Evolutionary conservation across 2,329 filamentous ascomycete genomes (phyloP).

Genomic region (Xylariales sp.): DNA sequence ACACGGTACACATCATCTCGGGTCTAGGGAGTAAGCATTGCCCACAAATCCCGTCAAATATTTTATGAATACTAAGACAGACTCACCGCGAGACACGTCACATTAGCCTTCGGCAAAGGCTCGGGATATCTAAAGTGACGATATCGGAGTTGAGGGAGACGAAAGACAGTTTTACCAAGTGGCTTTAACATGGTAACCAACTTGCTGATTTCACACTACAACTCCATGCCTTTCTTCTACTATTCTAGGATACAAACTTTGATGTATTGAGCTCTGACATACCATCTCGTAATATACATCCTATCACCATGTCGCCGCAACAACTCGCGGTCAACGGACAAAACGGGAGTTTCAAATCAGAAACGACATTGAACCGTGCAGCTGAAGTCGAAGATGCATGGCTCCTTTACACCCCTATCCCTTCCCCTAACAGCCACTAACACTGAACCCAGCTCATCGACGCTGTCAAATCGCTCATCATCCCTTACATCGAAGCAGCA

Average conservation of each 20-base stretch:
- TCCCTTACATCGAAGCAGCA: conserved; percentile 67
- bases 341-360: neutral
- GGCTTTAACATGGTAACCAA: too few species aligned
- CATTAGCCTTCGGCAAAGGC: conserved; percentile 12
- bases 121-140: conserved; percentile 8
- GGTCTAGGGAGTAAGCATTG: too few species aligned
- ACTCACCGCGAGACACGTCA: too few species aligned
- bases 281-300: too few species aligned
- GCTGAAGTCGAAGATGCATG: conserved; percentile 41
- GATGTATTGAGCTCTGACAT: too few species aligned
- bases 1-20: too few species aligned
- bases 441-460: conserved; percentile 53
- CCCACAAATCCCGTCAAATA: too few species aligned
- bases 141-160: neutral
- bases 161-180: too few species aligned
- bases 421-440: neutral
- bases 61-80: too few species aligned
- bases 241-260: neutral
- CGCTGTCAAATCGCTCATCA: conserved; percentile 61
- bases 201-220: too few species aligned
- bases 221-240: too few species aligned
- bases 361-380: conserved; percentile 29
- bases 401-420: neutral
- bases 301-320: neutral
- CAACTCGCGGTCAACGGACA: neutral